Conservation (phyloP, 139 green algal species). For the Klebsormidium nitens region DNA sequence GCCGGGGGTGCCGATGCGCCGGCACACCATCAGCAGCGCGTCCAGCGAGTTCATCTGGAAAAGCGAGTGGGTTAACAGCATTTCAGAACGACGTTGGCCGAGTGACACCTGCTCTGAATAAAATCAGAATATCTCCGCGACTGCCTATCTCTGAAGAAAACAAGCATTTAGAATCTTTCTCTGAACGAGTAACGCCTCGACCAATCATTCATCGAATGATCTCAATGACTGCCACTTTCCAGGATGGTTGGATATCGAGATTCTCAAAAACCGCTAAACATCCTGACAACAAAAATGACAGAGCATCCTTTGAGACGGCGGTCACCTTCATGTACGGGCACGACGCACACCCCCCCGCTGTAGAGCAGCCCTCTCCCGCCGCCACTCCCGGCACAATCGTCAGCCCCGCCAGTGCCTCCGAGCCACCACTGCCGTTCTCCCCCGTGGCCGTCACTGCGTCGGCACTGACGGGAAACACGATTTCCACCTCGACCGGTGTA, state of each 20-base stretch:
- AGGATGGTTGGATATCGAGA: too few relatives aligned
- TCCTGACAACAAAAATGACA: slow-evolving; percentile 49
- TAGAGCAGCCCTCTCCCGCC: slow-evolving; percentile 83
- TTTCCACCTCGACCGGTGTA: slow-evolving; percentile 79
- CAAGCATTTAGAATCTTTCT: too few relatives aligned
- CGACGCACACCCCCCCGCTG: slow-evolving; percentile 87
- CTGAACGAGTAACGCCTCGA: too few relatives aligned
- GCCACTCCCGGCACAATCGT: slow-evolving; percentile 54
- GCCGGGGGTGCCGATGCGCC: slow-evolving; percentile 46
- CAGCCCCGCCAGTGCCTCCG: slow-evolving; percentile 41
- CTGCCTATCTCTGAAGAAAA: too few relatives aligned
- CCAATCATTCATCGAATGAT: too few relatives aligned
- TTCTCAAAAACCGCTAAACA: slow-evolving; percentile 20
- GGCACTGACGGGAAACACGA: slow-evolving; percentile 90
- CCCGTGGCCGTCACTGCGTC: slow-evolving; percentile 65
- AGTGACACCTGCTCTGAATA: background rate
- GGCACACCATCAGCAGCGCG: slow-evolving; percentile 44
- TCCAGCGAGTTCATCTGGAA: slow-evolving; percentile 49
- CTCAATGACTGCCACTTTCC: too few relatives aligned
- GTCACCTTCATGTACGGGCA: slow-evolving; percentile 94
- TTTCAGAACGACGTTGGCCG: too few relatives aligned
- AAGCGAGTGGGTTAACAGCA: too few relatives aligned
- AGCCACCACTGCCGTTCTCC: background rate
- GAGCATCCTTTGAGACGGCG: slow-evolving; percentile 68
- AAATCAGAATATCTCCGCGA: too few relatives aligned